Evolutionary conservation across 2,329 filamentous ascomycete species (phyloP).

Genomic region (Diplodia scrobiculata): DNA sequence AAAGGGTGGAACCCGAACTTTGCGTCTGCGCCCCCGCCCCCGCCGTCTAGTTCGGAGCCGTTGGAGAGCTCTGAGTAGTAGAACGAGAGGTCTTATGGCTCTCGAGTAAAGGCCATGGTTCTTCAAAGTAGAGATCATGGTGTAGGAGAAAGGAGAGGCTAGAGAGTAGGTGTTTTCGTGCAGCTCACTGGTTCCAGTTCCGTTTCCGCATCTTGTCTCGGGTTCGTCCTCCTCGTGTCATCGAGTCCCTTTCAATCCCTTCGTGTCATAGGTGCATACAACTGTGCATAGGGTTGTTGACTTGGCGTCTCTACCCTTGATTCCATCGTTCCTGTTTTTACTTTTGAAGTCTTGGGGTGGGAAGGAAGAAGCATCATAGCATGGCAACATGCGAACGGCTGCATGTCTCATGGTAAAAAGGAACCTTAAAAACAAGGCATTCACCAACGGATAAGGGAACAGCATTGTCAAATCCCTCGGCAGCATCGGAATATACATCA

Average conservation of each 20-base stretch:
- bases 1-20: slow-evolving; percentile 14
- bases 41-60: neutral
- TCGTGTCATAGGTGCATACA: no score
- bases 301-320: no score
- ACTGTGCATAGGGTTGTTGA: no score
- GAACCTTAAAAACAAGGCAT: neutral
- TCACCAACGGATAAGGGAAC: neutral
- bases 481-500: neutral
- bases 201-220: neutral
- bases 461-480: neutral
- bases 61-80: neutral
- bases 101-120: neutral
- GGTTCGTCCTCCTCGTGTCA: neutral
- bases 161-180: neutral
- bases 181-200: neutral
- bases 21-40: neutral
- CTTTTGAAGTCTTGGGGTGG: neutral
- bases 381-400: neutral
- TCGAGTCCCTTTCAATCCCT: neutral
- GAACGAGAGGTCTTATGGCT: neutral
- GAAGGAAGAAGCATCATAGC: neutral
- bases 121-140: neutral
- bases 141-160: neutral
- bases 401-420: neutral
- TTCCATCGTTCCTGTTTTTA: neutral